Evolutionary conservation across 2,329 filamentous ascomycete genomes (phyloP), one percentile per base, ranked within the genome.

Genomic region (Akanthomyces muscarius): DNA sequence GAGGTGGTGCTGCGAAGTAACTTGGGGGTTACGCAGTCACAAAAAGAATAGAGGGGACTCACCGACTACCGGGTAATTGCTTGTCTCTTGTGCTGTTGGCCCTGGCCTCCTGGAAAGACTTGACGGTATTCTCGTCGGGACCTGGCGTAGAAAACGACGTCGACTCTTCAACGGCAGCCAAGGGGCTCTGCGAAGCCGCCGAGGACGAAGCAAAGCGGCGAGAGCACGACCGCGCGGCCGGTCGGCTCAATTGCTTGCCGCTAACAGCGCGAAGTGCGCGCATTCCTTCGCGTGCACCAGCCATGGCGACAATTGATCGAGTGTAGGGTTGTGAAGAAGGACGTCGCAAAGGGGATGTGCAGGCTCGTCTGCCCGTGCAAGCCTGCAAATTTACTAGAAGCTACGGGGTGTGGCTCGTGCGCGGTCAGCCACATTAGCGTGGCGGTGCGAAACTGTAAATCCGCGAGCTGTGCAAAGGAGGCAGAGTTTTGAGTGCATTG

Each of bases 81-180:
- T 69, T 69, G 59, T 75, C 72, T 67, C 77, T 74, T 58, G 75
- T 68, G 3, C 64, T 66, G 21, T 70, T 66, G 11, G 74, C 75
- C 64, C 76, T 75, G 61, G 73, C 73, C 44, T 74, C 73, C 64
- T 76, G 70, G 69, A 80, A 81, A n/a, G 71, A 68, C 65, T 81
- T 72, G 28, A 77, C 69, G 16, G 73, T 68, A 51, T 72, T 72
- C 36, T 73, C 71, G 44, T 77, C 75, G 16, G 79, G 77, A 16
- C 72, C 67, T 25, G 81, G 78, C 21, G 76, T 73, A 42, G 69
- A 69, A 68, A 85, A 77, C 38, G 81, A 79, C 58, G 83, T 84
- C 41, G 80, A 76, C 45, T 73, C 66, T 69, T 86, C 83, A 65
- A 86, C 76, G 65, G 85, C 83, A 53, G 73, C 69, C 47, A 83